phyloP scores from a whole-genome alignment of 2,329 filamentous ascomycete genomes.

The Aspergillus unguis region DNA sequence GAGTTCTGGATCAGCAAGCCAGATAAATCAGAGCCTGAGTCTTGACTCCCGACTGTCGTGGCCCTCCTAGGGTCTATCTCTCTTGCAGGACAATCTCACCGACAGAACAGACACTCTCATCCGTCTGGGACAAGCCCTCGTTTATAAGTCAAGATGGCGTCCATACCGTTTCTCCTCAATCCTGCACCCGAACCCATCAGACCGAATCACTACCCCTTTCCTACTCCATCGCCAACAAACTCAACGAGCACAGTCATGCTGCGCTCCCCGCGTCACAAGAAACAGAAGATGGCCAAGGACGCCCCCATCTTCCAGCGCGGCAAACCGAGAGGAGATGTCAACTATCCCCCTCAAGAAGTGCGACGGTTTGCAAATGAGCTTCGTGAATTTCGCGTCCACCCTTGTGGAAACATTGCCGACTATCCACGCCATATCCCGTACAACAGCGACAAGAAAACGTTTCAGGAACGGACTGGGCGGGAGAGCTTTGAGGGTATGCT shows the following conservation, averaged over 20 bases:
- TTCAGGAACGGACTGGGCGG: conserved; percentile 78
- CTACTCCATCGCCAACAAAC: conserved; percentile 42
- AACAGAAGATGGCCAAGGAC: conserved; percentile 63
- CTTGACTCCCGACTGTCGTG: conserved; percentile 9
- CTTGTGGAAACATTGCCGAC: conserved; percentile 58
- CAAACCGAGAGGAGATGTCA: conserved; percentile 63
- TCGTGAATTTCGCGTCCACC: conserved; percentile 62
- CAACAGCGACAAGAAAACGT: conserved; percentile 88
- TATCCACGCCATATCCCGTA: conserved; percentile 81
- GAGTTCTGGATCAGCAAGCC: conserved; percentile 12
- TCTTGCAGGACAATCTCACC: neutral
- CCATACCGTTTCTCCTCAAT: conserved; percentile 65
- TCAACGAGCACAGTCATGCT: conserved; percentile 39
- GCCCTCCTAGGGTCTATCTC: conserved; percentile 4
- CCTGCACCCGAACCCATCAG: conserved; percentile 46
- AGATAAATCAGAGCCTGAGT: conserved; percentile 14
- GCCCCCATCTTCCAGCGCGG: conserved; percentile 60
- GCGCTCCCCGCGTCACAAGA: conserved; percentile 28
- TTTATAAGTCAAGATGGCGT: conserved; percentile 51
- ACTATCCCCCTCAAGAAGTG: conserved; percentile 71
- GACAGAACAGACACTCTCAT: neutral
- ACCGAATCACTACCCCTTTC: conserved; percentile 24
- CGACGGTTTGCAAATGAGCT: conserved; percentile 57
- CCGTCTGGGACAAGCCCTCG: neutral
- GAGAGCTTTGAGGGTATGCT: conserved; percentile 84